Conservation (phyloP, 768 basidiomycete species). For the Trametes cinnabarina region DNA sequence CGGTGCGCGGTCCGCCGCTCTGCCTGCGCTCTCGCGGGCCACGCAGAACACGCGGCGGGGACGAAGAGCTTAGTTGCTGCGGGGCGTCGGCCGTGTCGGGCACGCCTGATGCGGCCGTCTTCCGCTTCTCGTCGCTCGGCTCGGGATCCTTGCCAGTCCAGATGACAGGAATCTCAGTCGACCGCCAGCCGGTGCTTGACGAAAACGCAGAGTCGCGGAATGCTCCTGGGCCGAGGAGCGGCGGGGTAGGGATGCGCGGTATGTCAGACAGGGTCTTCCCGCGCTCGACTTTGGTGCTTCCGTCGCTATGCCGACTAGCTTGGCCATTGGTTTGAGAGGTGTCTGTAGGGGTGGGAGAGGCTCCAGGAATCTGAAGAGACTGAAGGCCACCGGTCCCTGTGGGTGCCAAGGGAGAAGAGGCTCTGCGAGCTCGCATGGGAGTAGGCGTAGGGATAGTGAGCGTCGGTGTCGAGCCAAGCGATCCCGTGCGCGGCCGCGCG, state of each 20-base stretch:
- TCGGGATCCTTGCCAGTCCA: constrained; percentile 55
- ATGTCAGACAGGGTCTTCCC: constrained; percentile 9
- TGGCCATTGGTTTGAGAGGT: background rate
- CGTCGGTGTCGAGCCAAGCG: constrained; percentile 4
- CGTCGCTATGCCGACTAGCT: background rate
- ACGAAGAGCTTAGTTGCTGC: constrained; percentile 1
- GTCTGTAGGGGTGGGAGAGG: background rate
- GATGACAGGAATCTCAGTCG: constrained; percentile 54
- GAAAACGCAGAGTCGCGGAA: constrained; percentile 72
- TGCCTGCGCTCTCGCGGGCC: constrained; percentile 12
- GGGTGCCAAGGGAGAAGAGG: constrained; percentile 9
- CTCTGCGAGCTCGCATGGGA: constrained; percentile 4
- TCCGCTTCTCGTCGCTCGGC: constrained; percentile 6
- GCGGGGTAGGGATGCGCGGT: constrained; percentile 30
- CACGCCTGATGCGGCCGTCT: constrained; percentile 1
- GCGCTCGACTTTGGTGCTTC: constrained; percentile 2
- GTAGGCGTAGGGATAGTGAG: background rate
- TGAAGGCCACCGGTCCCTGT: background rate
- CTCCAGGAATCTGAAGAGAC: background rate
- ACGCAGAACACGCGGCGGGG: constrained; percentile 9
- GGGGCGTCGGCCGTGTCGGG: constrained; percentile 1
- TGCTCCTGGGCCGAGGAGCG: constrained; percentile 54
- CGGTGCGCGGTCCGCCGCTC: constrained; percentile 10
- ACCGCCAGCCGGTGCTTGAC: constrained; percentile 40
- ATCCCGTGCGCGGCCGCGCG: constrained; percentile 10